Base-by-base conservation (phyloP, 169 alveolate genomes). In the Neospora caninum region DNA sequence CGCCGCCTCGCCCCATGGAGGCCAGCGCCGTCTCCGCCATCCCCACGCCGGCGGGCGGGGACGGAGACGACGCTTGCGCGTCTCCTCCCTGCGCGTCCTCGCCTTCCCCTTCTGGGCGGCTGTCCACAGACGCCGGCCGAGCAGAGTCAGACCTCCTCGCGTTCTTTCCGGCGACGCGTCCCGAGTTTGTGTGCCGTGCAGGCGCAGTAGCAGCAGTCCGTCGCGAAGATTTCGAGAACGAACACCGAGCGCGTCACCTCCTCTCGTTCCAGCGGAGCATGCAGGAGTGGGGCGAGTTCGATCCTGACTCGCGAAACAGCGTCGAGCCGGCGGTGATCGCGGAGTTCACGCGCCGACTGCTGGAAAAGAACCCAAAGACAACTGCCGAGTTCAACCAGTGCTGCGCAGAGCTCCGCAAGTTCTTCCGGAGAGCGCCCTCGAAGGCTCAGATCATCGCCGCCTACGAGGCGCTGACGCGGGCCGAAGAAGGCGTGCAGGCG, bases 221-320 rank as follows among this genome's bases (percentile, higher is more conserved):
- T 64, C 84, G 82, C 45, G 96, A 93, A 45, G 97, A 96, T 69
- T 94, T 96, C 29, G 86, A 93, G 78, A 95, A 96, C 82, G 94
- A 58, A 6, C 96, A 96, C 89, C 95, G 97, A 53, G 92, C 96
- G 88, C 89, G 95, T 31, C 97, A 96, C 88, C 43, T 96, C 92
- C 96, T 89, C 43, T 94, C 97, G 6, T 96, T 94, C 80, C 94
- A 88, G 70, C 89, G 92, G 53, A 94, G 97, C 87, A 95, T 95
- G 96, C 88, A 89, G 87, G 97, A 96, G 34, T 96, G 97, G 97
- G 93, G 88, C n/a, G 91, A 95, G 53, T 96, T 88, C 94, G 96
- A 96, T 43, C 96, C 96, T 36, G 83, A 53, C 70, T 67, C 41
- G 41, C 88, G 93, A 39, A 95, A 96, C 43, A 91, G 45, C 39